Evolutionary conservation across 2,329 filamentous ascomycete species (phyloP).

Genomic region (Pseudogymnoascus sp.): DNA sequence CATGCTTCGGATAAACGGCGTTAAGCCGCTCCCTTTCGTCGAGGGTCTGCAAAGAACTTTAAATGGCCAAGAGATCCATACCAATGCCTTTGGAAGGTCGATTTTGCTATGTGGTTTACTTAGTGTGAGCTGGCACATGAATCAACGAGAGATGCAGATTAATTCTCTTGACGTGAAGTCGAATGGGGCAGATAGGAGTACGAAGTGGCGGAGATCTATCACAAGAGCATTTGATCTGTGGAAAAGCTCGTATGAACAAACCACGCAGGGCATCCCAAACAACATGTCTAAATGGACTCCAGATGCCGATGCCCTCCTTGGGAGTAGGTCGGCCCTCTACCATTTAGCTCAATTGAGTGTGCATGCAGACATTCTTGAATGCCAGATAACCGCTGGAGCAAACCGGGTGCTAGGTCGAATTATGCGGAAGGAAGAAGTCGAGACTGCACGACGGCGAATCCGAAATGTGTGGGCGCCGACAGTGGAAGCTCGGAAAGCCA

Average conservation of each 20-base stretch:
- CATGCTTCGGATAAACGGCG: slow-evolving; percentile 68
- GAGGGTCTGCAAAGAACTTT: slow-evolving; percentile 86
- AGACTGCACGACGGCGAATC: slow-evolving; percentile 72
- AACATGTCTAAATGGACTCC: slow-evolving; percentile 51
- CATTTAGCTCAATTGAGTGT: slow-evolving; percentile 96
- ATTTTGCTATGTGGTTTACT: slow-evolving; percentile 90
- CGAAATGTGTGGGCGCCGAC: slow-evolving; percentile 83
- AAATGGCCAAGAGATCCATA: slow-evolving; percentile 75
- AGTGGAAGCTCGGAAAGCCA: slow-evolving; percentile 80
- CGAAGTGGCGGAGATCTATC: slow-evolving; percentile 82
- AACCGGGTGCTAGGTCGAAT: slow-evolving; percentile 75
- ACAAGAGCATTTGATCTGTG: slow-evolving; percentile 88
- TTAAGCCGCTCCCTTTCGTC: slow-evolving; percentile 79
- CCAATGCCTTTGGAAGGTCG: slow-evolving; percentile 86
- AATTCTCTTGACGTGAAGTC: slow-evolving; percentile 70
- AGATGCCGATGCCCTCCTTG: slow-evolving; percentile 63
- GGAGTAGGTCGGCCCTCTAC: slow-evolving; percentile 81
- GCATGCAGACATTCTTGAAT: slow-evolving; percentile 92
- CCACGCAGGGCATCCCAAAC: slow-evolving; percentile 42
- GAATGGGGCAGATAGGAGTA: slow-evolving; percentile 71
- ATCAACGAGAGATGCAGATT: slow-evolving; percentile 87
- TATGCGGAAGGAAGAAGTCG: slow-evolving; percentile 75
- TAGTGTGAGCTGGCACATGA: slow-evolving; percentile 96
- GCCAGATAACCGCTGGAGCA: slow-evolving; percentile 88
- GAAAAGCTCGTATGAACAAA: slow-evolving; percentile 64